Conservation (phyloP, 78 protist genomes). For the Emiliania huxleyi region DNA sequence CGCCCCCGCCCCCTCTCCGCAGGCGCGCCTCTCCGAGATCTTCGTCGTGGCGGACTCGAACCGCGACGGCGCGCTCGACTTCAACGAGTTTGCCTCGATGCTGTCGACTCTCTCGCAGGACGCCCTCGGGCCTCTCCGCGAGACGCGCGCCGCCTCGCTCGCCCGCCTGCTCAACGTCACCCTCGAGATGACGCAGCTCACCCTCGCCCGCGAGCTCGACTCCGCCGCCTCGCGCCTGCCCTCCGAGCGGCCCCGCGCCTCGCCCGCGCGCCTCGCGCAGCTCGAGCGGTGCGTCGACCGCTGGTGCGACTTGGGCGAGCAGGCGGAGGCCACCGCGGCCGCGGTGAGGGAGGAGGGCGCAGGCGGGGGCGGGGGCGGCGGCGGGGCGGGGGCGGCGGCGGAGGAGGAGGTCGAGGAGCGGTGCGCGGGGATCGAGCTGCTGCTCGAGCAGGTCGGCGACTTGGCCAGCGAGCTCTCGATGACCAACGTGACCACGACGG, state of each 20-base stretch:
- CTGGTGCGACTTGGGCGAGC: neutral
- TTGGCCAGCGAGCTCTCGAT: neutral
- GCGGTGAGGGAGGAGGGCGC: neutral
- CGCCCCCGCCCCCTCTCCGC: no score
- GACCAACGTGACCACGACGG: neutral
- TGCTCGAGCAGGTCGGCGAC: neutral
- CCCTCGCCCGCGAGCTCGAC: neutral
- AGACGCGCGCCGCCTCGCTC: neutral
- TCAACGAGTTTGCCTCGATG: neutral
- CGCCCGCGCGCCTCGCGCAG: neutral
- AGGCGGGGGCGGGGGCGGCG: neutral
- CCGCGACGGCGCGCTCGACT: neutral
- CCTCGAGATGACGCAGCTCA: neutral
- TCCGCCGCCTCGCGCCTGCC: neutral
- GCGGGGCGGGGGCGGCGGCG: neutral
- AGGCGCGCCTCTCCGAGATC: neutral
- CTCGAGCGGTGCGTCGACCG: slow-evolving; percentile 3
- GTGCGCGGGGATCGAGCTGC: neutral
- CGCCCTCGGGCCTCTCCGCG: neutral
- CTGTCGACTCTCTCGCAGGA: neutral
- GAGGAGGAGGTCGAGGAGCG: neutral
- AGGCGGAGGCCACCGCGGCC: neutral
- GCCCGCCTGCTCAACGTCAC: neutral
- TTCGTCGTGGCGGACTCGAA: neutral
- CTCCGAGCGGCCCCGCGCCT: neutral